Conservation (phyloP, 768 basidiomycete species). For the Boletellus ananas region DNA sequence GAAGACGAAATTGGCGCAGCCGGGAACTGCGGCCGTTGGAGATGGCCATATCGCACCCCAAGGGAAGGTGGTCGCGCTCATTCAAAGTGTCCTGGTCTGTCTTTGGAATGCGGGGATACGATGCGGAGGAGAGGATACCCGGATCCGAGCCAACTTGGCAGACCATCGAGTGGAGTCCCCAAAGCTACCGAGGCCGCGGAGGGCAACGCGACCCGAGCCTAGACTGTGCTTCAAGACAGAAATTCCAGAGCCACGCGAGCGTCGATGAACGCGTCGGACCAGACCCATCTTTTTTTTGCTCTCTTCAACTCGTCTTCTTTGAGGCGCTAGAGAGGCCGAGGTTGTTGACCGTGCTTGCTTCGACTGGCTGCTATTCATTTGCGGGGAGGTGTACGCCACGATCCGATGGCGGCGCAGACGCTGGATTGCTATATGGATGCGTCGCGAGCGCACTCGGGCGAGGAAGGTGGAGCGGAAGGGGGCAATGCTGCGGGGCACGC, state of each 20-base stretch:
- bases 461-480: constrained; percentile 12
- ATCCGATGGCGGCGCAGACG: constrained; percentile 11
- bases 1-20: constrained; percentile 3
- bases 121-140: constrained; percentile 4
- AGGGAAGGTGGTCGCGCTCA: background rate
- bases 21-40: background rate
- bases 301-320: background rate
- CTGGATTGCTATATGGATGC: constrained; percentile 1
- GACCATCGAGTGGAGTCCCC: background rate
- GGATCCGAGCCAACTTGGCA: constrained; percentile 10
- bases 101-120: constrained; percentile 6
- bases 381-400: background rate
- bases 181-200: constrained; percentile 14
- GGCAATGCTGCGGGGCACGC: constrained; percentile 1
- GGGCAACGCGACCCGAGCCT: background rate
- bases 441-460: constrained; percentile 6
- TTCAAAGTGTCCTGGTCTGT: constrained; percentile 1
- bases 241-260: constrained; percentile 5
- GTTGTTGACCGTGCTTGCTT: constrained; percentile 1
- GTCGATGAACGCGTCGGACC: constrained; percentile 14
- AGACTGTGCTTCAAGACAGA: constrained; percentile 4
- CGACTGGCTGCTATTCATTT: constrained; percentile 3
- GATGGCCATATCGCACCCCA: background rate
- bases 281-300: constrained; percentile 1
- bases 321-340: constrained; percentile 4